Base-by-base conservation (phyloP, 2,329 filamentous ascomycete genomes). In the Sporothrix humicola region DNA sequence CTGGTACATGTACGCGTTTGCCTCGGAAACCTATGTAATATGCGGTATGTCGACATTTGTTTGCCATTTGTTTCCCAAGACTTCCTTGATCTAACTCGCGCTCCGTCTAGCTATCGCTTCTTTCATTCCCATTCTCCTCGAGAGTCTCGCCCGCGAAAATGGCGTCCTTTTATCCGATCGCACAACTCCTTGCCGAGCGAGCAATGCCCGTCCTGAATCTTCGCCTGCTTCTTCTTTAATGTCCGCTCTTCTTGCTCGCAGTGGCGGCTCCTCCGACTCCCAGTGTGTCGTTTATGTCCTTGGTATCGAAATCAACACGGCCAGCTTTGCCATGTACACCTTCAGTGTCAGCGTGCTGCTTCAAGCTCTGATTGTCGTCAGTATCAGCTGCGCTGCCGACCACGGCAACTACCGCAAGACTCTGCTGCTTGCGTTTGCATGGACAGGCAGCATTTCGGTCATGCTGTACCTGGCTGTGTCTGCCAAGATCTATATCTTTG, bases 1-100 rank as follows among this genome's bases (percentile, higher is more conserved):
- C 78, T 99, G 97, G 93, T 99, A 98, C 83, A 92, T 92, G 81
- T 98, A 98, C 84, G 93, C 93, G 58, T 98, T 97, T 87, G 96
- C 96, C 31, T 94, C 95, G 23, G 96, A 99, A 84, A 95, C 97
- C 72, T 98, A 98, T 81, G 93, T 97, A 17, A 93, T 98, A 73
- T 98, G 96, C 82, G 95, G 95, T 93, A 82, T 80, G 90, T 84
- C 54, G 1, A 65, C 23, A 20, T 37, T n/a, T n/a, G 2, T 5
- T 20, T 7, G 23, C n/a, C n/a, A 50, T 56, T 7, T n/a, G 31
- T 13, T 23, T 15, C 23, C 8, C 23, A 13, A 15, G 2, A 20
- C 13, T 46, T 10, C 17, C 13, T 26, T 26, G 23, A 7, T 13
- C 20, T 69, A 63, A 71, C 42, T 74, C 72, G 23, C 23, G 23